Base-by-base conservation (phyloP, 2,329 filamentous ascomycete species). In the Cladorrhinum sp. region DNA sequence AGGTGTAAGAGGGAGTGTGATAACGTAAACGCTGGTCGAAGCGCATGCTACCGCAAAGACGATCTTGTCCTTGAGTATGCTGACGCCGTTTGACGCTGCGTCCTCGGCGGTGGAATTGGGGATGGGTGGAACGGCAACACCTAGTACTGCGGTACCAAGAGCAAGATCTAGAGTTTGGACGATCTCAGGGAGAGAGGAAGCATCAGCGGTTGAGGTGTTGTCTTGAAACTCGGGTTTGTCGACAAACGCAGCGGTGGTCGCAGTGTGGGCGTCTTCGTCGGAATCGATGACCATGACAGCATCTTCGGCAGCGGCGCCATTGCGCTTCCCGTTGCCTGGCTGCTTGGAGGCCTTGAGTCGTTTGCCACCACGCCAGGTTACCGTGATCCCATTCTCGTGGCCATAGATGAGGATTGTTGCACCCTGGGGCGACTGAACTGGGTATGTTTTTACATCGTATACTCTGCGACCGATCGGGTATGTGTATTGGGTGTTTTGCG, bases 221-320 rank as follows among this genome's bases (percentile, higher is more conserved):
- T 84, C 82, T 62, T 86, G 83, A 62, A 88, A 88, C 61, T 84
- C 78, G 7, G 84, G 82, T 59, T 80, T 80, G 68, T 87, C 83
- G 58, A 81, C 77, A 57, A 77, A 80, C 0, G 63, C 23, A 0
- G 67, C 54, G 1, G 65, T 21, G 21, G 71, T 56, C 10, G 70
- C 62, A 21, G 74, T 62, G 1, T 75, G 65, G 26, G 79, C 79
- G 28, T 87, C 85, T 7, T 86, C 83, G 66, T 88, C 85, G 1
- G 83, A 87, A 67, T 88, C 85, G 58, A 88, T 80, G 16, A 86
- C 78, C 80, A 88, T 86, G 26, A 87, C 77, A 3, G 79, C 75
- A 68, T 86, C 83, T 18, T 80, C 79, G 4, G 71, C 62, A 2
- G 71, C 69, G 0, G 74, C 66, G 12, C 84, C 84, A 65, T 86